phyloP scores from a whole-genome alignment of 306 rosid species.

The Abrus pulchellus region DNA sequence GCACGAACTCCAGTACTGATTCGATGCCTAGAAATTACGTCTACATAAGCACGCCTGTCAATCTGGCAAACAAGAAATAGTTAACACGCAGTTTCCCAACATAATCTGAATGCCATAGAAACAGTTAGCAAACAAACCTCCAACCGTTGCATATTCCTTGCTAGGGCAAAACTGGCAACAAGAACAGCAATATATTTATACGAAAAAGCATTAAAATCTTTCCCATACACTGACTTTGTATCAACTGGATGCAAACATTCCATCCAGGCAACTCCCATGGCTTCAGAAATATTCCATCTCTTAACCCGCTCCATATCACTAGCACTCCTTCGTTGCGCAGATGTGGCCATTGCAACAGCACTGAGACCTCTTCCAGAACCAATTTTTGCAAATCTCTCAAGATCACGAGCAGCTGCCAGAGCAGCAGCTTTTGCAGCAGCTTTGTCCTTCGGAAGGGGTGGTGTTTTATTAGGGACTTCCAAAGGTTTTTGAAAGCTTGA shows the following conservation, averaged over 20 bases:
- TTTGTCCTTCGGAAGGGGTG: slow-evolving; percentile 89
- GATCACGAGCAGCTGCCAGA: slow-evolving; percentile 98
- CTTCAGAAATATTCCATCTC: slow-evolving; percentile 94
- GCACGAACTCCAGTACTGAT: slow-evolving; percentile 82
- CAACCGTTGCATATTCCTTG: slow-evolving; percentile 96
- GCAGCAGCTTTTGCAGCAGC: slow-evolving; percentile 99
- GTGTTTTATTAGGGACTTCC: slow-evolving; percentile 70
- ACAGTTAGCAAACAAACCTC: slow-evolving; percentile 73
- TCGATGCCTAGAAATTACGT: slow-evolving; percentile 72
- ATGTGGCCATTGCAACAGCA: slow-evolving; percentile 99
- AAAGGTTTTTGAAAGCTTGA: slow-evolving; percentile 90
- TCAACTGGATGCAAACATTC: slow-evolving; percentile 97
- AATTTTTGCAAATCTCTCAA: slow-evolving; percentile 86
- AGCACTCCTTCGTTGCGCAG: slow-evolving; percentile 91
- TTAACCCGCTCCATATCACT: slow-evolving; percentile 87
- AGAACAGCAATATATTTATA: slow-evolving; percentile 96
- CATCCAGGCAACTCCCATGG: slow-evolving; percentile 99
- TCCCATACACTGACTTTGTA: slow-evolving; percentile 92
- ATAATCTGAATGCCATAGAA: slow-evolving; percentile 35
- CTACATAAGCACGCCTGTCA: slow-evolving; percentile 93
- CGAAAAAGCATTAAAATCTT: slow-evolving; percentile 92
- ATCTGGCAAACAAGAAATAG: slow-evolving; percentile 63
- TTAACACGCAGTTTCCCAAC: slow-evolving; percentile 47
- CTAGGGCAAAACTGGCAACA: slow-evolving; percentile 97
- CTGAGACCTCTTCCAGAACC: slow-evolving; percentile 99